Conservation (phyloP, 371 early-diverging fungal species). For the Rhizopus arrhizus region DNA sequence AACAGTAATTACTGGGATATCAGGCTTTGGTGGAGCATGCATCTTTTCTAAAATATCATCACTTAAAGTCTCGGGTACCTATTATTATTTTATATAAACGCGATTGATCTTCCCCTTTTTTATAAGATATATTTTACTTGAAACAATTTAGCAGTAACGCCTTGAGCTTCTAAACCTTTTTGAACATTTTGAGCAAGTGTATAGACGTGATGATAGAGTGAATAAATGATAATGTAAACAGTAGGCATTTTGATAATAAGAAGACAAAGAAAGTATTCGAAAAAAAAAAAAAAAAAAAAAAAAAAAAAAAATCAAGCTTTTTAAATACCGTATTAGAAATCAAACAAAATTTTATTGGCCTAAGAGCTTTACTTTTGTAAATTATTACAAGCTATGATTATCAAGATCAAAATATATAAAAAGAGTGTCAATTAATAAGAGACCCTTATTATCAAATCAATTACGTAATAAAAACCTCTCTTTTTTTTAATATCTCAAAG, state of each 20-base stretch:
- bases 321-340: neutral
- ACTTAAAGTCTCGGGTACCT: slow-evolving; percentile 64
- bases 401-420: no score
- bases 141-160: slow-evolving; percentile 63
- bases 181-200: slow-evolving; percentile 66
- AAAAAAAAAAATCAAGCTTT: neutral
- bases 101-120: neutral
- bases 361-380: neutral
- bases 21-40: slow-evolving; percentile 65
- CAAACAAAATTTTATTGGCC: neutral
- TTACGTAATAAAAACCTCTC: no score
- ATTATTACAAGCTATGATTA: neutral
- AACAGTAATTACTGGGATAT: slow-evolving; percentile 65
- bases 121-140: slow-evolving; percentile 32
- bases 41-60: slow-evolving; percentile 70
- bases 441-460: no score
- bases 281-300: neutral
- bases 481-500: no score
- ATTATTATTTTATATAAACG: neutral
- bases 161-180: slow-evolving; percentile 56
- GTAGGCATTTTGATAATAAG: slow-evolving; percentile 27
- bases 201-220: slow-evolving; percentile 77
- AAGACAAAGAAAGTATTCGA: neutral
- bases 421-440: no score
- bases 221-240: slow-evolving; percentile 68